These are phyloP conservation scores for Kwoniella mangroviensis DNA, from an alignment of 768 basidiomycete genomes.

Conservation along the genomic window DNA sequence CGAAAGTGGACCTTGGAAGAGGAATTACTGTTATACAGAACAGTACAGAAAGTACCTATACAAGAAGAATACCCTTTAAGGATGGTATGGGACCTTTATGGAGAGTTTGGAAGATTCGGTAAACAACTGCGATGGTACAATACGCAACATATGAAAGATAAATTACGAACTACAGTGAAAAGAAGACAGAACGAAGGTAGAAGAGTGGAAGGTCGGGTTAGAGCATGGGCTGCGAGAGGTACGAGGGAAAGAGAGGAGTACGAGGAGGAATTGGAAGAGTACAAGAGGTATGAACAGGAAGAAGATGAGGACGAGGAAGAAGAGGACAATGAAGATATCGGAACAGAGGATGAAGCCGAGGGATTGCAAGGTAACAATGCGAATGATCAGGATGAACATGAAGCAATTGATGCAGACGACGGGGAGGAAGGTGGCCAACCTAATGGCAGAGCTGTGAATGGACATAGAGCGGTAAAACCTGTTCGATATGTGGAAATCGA, in stretches of 20 bases:
- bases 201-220: constrained; percentile 35
- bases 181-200: constrained; percentile 26
- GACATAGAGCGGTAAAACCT: neutral
- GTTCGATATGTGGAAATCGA: neutral
- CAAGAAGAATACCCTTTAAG: constrained; percentile 36
- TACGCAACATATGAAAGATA: constrained; percentile 53
- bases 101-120: constrained; percentile 33
- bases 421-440: neutral
- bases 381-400: constrained; percentile 9
- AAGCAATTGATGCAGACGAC: constrained; percentile 5
- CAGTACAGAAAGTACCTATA: constrained; percentile 46
- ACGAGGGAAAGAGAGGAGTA: constrained; percentile 19
- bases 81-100: constrained; percentile 42
- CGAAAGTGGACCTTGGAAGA: constrained; percentile 42
- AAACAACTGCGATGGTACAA: constrained; percentile 35
- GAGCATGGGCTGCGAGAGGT: constrained; percentile 31
- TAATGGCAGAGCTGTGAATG: neutral
- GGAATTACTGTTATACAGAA: constrained; percentile 46
- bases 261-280: constrained; percentile 26
- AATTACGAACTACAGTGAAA: constrained; percentile 42
- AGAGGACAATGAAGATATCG: constrained; percentile 14
- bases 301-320: constrained; percentile 8
- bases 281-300: neutral
- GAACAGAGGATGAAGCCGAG: constrained; percentile 14
- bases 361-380: neutral